phyloP scores from a whole-genome alignment of 352 stramenopile genomes.

The Halophytophthora polymorphica region DNA sequence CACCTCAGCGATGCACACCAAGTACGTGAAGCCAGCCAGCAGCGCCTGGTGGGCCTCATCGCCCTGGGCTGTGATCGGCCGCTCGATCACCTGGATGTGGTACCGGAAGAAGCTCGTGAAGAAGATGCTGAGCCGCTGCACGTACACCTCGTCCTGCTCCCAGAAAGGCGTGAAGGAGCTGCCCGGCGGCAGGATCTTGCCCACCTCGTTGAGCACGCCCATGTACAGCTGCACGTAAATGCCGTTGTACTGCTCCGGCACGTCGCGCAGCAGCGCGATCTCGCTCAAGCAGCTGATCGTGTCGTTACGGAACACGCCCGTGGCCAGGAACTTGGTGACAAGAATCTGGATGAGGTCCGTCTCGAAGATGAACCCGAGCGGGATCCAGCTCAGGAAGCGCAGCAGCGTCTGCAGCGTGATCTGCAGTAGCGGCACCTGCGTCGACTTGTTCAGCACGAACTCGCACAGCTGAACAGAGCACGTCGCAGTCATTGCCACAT shows the following conservation, averaged over 20 bases:
- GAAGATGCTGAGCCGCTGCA: constrained; percentile 97
- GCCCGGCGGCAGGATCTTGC: constrained; percentile 88
- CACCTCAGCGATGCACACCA: constrained; percentile 90
- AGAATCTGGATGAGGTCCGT: constrained; percentile 95
- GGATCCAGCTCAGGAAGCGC: constrained; percentile 98
- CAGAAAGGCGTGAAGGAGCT: constrained; percentile 91
- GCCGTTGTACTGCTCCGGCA: constrained; percentile 91
- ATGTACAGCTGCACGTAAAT: constrained; percentile 96
- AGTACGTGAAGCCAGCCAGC: constrained; percentile 92
- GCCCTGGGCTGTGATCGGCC: constrained; percentile 55
- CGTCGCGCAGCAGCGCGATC: constrained; percentile 93
- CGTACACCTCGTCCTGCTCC: constrained; percentile 96
- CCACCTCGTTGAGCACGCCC: constrained; percentile 91
- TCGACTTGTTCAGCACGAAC: constrained; percentile 96
- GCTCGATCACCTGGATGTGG: constrained; percentile 95
- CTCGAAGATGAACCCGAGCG: constrained; percentile 98
- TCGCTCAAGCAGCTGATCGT: constrained; percentile 98
- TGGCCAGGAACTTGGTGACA: constrained; percentile 95
- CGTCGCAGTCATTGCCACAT: neutral
- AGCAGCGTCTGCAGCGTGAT: constrained; percentile 97
- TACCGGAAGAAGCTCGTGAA: constrained; percentile 94
- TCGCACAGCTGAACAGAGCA: constrained; percentile 87
- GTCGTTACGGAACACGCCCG: constrained; percentile 94
- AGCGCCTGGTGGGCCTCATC: constrained; percentile 91
- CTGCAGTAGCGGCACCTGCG: constrained; percentile 90